Conservation (phyloP, 2,329 filamentous ascomycete species). For the Aspergillus eucalypticola region DNA sequence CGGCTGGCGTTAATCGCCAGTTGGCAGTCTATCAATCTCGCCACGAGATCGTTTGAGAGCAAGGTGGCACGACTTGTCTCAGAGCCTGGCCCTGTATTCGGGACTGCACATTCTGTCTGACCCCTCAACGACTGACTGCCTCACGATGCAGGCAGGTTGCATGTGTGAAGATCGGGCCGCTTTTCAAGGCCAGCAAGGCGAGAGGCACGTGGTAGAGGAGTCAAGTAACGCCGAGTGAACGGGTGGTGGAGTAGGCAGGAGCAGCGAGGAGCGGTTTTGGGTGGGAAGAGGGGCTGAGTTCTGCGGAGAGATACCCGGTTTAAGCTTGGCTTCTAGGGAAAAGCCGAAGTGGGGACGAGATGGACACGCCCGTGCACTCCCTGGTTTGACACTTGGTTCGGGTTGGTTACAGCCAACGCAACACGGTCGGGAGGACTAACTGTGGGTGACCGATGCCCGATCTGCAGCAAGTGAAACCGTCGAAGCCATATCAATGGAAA, state of each 20-base stretch:
- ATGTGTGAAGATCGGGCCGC: slow-evolving; percentile 1
- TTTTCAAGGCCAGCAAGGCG: neutral
- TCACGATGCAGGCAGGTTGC: neutral
- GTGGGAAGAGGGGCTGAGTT: neutral
- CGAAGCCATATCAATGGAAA: neutral
- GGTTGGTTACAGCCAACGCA: slow-evolving; percentile 1
- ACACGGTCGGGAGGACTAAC: neutral
- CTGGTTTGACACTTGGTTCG: slow-evolving; percentile 1
- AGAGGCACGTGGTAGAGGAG: neutral
- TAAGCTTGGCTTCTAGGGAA: neutral
- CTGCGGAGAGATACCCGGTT: neutral
- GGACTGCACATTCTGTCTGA: neutral
- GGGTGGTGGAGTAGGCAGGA: neutral
- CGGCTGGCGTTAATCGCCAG: neutral
- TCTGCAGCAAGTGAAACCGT: neutral
- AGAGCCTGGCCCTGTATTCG: neutral
- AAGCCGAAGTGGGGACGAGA: neutral
- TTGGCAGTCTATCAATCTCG: neutral
- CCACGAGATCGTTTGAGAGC: neutral
- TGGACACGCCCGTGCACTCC: neutral
- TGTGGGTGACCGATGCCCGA: neutral
- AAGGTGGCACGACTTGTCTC: neutral
- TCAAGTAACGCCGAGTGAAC: neutral
- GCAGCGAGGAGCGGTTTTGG: neutral
- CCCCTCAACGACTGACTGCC: slow-evolving; percentile 1